phyloP scores from a whole-genome alignment of 2,329 filamentous ascomycete species.

The Exophiala xenobiotica region DNA sequence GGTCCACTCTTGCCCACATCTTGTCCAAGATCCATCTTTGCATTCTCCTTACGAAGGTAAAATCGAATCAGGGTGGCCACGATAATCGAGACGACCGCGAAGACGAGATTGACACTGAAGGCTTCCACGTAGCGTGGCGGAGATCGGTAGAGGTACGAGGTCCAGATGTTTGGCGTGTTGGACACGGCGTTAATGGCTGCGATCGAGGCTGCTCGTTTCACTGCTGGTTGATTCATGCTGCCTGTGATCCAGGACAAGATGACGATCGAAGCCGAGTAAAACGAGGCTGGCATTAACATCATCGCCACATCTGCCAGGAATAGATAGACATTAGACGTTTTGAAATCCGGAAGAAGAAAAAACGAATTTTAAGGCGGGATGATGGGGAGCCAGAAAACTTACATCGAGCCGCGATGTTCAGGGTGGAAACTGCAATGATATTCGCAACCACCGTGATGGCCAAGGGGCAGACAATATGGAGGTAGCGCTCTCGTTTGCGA shows the following conservation, averaged over 20 bases:
- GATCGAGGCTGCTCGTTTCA: conserved; percentile 69
- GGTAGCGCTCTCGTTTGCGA: conserved; percentile 67
- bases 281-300: conserved; percentile 61
- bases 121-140: conserved; percentile 31
- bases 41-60: conserved; percentile 30
- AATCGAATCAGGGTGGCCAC: conserved; percentile 27
- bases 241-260: conserved; percentile 70
- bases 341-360: background rate
- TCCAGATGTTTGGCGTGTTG: conserved; percentile 47
- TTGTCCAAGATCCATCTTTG: conserved; percentile 28
- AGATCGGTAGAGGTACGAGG: conserved; percentile 30
- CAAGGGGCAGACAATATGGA: conserved; percentile 64
- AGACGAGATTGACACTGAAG: conserved; percentile 29
- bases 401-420: conserved; percentile 58
- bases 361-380: background rate
- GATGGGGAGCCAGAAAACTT: no score
- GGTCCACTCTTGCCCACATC: conserved; percentile 29
- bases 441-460: conserved; percentile 63
- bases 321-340: no score
- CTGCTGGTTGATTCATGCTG: conserved; percentile 70
- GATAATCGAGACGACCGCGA: conserved; percentile 26
- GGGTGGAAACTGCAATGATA: conserved; percentile 66
- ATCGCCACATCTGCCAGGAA: conserved; percentile 64
- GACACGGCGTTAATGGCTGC: conserved; percentile 74
- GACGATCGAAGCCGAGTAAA: conserved; percentile 61